Evolutionary conservation across 345 rosid species (phyloP).

Genomic region (Conringia planisiliqua): DNA sequence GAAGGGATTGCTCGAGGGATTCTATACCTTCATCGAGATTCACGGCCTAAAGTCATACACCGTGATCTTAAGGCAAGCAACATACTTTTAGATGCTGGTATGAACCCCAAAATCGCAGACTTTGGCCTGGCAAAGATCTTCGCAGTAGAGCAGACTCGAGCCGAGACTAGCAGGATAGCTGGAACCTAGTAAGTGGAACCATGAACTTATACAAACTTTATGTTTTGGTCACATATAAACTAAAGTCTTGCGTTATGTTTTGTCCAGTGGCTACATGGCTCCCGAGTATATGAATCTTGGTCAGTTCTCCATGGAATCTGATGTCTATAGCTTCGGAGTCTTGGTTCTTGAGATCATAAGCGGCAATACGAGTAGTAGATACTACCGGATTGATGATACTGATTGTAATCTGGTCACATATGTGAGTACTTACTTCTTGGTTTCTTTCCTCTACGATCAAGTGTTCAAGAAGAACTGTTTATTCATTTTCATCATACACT

Average conservation of each 20-base stretch:
- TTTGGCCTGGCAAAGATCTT: slow-evolving; percentile 16
- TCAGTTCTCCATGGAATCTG: slow-evolving; percentile 20
- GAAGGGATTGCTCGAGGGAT: slow-evolving; percentile 4
- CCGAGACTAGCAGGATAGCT: background rate
- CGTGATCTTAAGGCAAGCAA: slow-evolving; percentile 11
- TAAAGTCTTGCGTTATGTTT: background rate
- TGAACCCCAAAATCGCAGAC: background rate
- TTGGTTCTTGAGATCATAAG: slow-evolving; percentile 31
- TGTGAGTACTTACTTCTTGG: slow-evolving; percentile 16
- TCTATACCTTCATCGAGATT: slow-evolving; percentile 7
- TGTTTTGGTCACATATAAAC: background rate
- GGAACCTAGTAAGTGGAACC: slow-evolving; percentile 5
- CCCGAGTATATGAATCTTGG: slow-evolving; percentile 36
- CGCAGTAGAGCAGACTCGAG: background rate
- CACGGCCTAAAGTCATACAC: background rate
- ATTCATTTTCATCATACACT: background rate
- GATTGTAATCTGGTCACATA: slow-evolving; percentile 16
- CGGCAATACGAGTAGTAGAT: slow-evolving; percentile 11
- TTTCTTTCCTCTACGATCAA: background rate
- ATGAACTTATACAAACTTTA: background rate
- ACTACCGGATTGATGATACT: background rate
- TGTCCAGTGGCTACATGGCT: slow-evolving; percentile 26
- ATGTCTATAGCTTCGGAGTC: slow-evolving; percentile 11
- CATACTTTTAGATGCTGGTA: background rate
- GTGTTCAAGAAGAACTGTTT: background rate